Evolutionary conservation across 495 filamentous ascomycete species (phyloP), one percentile per base, ranked within the genome.

Genomic region (Neurospora hispaniola): DNA sequence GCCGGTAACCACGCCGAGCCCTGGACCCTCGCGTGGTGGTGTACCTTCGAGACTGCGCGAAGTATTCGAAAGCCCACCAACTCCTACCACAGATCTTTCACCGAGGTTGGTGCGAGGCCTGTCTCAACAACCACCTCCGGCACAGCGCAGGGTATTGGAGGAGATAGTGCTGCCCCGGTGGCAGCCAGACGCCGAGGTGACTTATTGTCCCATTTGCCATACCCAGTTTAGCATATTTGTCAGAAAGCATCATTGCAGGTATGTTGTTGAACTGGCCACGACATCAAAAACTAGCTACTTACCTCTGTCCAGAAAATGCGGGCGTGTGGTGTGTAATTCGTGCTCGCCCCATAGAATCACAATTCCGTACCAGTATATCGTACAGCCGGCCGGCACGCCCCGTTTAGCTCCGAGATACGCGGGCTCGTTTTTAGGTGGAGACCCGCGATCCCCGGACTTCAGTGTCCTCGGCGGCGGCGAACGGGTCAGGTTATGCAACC

Each of bases 281-380:
- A 38, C 27, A 44, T 70, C 39, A 5, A 3, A 16, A 42, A 16
- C 23, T 2, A 16, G 70, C 43, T 35, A 38, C 73, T 75, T 35
- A 76, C 73, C 10, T 38, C 14, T 1, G 42, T 27, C 10, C 73
- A 94, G 94, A 70, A 98, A 97, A 84, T 99, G 96, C 81, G 96
- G 96, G 8, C 87, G 94, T 40, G 96, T 99, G 2, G 96, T 99
- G 16, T 99, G 96, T 80, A 88, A 90, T 71, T 82, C 88, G 20
- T 99, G 96, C 81, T 98, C 96, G 5, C 96, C 96, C 5, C 95
- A 98, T 80, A 89, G 93, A 48, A 98, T 99, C 78, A 97, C 91
- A 1, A 97, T 99, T 72, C 96, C 96, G 1, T 87, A 93, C 71
- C 93, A 96, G 73, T 98, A 91, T 79, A 96, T 98, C 69, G 96